These are phyloP conservation scores for Pestalotiopsis sp. DNA, from an alignment of 2,329 filamentous ascomycete species.

Conservation along the genomic window DNA sequence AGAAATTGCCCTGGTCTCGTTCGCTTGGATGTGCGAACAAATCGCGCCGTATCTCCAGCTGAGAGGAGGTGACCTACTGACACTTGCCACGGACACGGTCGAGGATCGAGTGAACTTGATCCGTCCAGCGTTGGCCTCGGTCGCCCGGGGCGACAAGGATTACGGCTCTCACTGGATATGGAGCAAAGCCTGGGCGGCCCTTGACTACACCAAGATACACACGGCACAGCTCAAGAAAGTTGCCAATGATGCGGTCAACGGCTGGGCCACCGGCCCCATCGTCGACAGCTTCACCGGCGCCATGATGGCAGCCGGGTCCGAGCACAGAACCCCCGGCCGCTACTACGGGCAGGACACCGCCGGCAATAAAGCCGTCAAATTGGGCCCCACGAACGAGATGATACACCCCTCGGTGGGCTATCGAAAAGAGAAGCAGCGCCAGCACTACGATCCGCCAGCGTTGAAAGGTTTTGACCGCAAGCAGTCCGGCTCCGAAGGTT, in stretches of 20 bases:
- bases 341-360: constrained; percentile 11
- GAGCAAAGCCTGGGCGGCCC: constrained; percentile 3
- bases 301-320: constrained; percentile 11
- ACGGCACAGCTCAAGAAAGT: not conserved
- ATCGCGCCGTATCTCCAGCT: constrained; percentile 18
- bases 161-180: not conserved
- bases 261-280: constrained; percentile 22
- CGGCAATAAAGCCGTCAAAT: not conserved
- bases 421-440: constrained; percentile 4
- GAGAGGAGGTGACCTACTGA: not conserved
- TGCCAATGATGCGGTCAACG: constrained; percentile 15
- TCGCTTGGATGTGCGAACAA: constrained; percentile 21
- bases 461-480: constrained; percentile 13
- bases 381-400: constrained; percentile 14
- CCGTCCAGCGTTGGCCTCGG: constrained; percentile 10
- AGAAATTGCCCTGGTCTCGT: constrained; percentile 18
- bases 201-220: not conserved
- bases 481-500: constrained; percentile 6
- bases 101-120: constrained; percentile 17
- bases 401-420: constrained; percentile 18
- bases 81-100: constrained; percentile 6
- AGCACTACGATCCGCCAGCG: constrained; percentile 1
- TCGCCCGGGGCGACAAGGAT: not conserved
- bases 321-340: constrained; percentile 14
- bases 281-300: constrained; percentile 15